phyloP scores from a whole-genome alignment of 192 early-diverging fungal genomes.

The Obelidium mucronatum region DNA sequence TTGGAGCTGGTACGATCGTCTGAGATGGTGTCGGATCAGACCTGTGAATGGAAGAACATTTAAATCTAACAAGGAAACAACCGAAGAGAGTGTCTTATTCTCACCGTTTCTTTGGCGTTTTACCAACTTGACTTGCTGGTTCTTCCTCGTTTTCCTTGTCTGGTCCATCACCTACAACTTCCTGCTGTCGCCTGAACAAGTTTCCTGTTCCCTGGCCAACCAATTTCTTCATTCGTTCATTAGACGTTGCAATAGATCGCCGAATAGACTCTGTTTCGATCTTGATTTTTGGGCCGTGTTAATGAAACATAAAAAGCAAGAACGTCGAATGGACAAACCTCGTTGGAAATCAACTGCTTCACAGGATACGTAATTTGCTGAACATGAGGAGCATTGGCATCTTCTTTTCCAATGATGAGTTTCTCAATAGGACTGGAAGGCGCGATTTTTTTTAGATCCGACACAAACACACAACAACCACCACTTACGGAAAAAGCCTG shows the following conservation, averaged over 20 bases:
- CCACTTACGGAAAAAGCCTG: constrained; percentile 68
- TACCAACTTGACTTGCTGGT: no score
- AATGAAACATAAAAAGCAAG: constrained; percentile 30
- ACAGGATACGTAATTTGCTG: constrained; percentile 67
- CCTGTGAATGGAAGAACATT: no score
- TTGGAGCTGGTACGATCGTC: constrained; percentile 3
- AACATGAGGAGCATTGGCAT: not conserved
- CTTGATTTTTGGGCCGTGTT: constrained; percentile 18
- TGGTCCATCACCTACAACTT: not conserved
- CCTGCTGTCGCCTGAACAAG: not conserved
- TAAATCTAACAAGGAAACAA: no score
- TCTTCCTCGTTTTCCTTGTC: not conserved
- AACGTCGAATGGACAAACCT: no score
- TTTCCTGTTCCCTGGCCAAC: not conserved
- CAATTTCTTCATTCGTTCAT: not conserved
- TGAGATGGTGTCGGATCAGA: constrained; percentile 4
- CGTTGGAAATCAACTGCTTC: constrained; percentile 81
- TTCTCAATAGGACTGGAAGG: constrained; percentile 48
- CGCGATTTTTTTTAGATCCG: no score
- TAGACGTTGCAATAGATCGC: constrained; percentile 31
- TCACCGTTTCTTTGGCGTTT: no score
- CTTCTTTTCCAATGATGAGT: constrained; percentile 24
- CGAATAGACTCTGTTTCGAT: constrained; percentile 26
- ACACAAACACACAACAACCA: no score
- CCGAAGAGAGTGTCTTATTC: no score